Conservation (phyloP, 2,329 filamentous ascomycete species). For the Ophiostoma sp. region DNA sequence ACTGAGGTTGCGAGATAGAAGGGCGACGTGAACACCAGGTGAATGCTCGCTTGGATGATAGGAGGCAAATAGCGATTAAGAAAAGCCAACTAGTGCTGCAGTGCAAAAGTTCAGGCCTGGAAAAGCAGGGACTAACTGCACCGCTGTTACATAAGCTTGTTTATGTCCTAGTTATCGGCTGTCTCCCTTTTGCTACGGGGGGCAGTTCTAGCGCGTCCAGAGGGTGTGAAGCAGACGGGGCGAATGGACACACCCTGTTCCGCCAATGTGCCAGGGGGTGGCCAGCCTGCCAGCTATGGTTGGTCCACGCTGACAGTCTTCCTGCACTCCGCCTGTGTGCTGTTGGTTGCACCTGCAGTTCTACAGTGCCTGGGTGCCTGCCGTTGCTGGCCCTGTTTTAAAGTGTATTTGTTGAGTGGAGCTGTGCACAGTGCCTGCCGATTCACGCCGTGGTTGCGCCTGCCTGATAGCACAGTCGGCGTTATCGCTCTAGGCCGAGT, state of each 20-base stretch:
- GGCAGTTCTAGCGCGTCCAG: not conserved
- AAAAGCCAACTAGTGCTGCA: conserved; percentile 6
- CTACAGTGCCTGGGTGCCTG: not conserved
- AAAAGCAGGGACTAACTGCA: not conserved
- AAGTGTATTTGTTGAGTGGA: conserved; percentile 7
- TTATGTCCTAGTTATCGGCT: not conserved
- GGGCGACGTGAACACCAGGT: not conserved
- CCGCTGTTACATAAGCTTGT: not conserved
- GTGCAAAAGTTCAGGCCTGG: not conserved
- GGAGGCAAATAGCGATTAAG: conserved; percentile 5
- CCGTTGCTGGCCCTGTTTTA: not conserved
- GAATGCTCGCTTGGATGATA: not conserved
- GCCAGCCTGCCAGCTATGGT: not conserved
- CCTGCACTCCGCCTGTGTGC: not conserved
- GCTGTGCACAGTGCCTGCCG: conserved; percentile 4
- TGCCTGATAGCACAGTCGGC: not conserved
- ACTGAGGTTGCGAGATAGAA: not conserved
- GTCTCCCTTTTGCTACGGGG: conserved; percentile 4
- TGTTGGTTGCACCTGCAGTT: not conserved
- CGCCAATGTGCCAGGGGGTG: not conserved
- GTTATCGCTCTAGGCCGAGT: not conserved
- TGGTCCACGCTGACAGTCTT: not conserved
- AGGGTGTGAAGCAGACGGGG: not conserved
- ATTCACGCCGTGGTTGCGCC: not conserved
- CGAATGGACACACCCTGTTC: not conserved